Base-by-base conservation (phyloP, 2,329 filamentous ascomycete genomes). In the Bipolaris cookei region DNA sequence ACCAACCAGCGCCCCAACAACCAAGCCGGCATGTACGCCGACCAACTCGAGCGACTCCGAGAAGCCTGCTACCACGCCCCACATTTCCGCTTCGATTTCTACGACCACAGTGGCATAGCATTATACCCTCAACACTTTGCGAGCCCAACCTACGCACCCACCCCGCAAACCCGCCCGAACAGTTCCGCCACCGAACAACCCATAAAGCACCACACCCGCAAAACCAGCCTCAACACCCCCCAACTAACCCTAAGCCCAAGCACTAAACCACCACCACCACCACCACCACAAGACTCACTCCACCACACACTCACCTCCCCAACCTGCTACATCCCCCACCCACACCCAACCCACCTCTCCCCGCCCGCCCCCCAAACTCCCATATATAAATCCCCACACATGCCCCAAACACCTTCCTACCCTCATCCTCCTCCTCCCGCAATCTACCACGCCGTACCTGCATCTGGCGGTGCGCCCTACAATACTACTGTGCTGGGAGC, bases 51-150 rank as follows among this genome's bases (percentile, higher is more conserved):
- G 37, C 55, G 61, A 10, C 51, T 74, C 3, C 51, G 50, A 6
- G 67, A 70, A 16, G 53, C 55, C 7, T 68, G 70, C 20, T 56
- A 62, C 14, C 62, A 64, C 16, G 64, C 72, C 38, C 5, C 51
- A 0, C 54, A 60, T 1, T 72, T 70, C 25, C 47, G 56, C 13
- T 73, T 73, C 34, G 65, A 74, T 25, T 64, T 74, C 18, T 74
- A 74, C 51, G 71, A 74, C 32, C 69, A 74, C 47, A 69, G 64
- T 0, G 70, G 71, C n/a, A 58, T 58, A 23, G 51, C 62, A 4
- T 32, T 64, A 6, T 64, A 65, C 32, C 45, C 63, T 4, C 57
- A 65, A 16, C 58, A 65, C 18, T 58, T 65, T 18, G 54, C 52
- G 32, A 69, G 65, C 21, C 67, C 67, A 0, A 52, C 54, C 5